Base-by-base conservation (phyloP, 2,329 filamentous ascomycete species). In the Amesomyces nigricolor region DNA sequence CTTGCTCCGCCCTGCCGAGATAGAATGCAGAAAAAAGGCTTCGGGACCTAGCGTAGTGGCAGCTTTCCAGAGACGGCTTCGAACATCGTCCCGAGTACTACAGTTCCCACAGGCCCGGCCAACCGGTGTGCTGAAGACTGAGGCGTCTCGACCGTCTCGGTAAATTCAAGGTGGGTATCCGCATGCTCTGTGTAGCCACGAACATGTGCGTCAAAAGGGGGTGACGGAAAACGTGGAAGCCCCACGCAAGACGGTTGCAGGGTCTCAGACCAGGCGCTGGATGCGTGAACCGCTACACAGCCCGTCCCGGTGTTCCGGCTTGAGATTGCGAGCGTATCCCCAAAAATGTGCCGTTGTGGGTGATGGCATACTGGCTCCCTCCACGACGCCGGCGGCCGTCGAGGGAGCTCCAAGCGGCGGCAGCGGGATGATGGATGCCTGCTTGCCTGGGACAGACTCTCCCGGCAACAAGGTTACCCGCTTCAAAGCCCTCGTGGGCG, bases 151-250 rank as follows among this genome's bases (percentile, higher is more conserved):
- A 10, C 19, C 38, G 47, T 51, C 48, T 56, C 44, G 51, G 54
- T 47, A 54, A 26, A 51, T 54, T 50, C 47, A 44, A 48, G 53
- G 44, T 51, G 47, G 30, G 45, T 38, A 45, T 19, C 9, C 50
- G 51, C 10, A 26, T 29, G 22, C 22, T 26, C 47, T 58, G 59
- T 50, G 58, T 53, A 56, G 48, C 22, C 57, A 47, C 49, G 49
- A 46, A 56, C 49, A 61, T 62, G 58, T 61, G 61, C 51, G 57
- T 60, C 54, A 55, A 60, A 39, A 26, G 22, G 35, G 29, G 53
- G 48, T 38, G 32, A 30, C 47, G 43, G 54, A 46, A 56, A 61
- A 58, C 53, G 53, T 57, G 53, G 56, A 56, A 47, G 38, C 44
- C 32, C 56, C 51, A 51, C 52, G 22, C 44, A 42, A 50, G 35